These are phyloP conservation scores for Globisporangium alternatum DNA, from an alignment of 352 stramenopile species.

Conservation along the genomic window DNA sequence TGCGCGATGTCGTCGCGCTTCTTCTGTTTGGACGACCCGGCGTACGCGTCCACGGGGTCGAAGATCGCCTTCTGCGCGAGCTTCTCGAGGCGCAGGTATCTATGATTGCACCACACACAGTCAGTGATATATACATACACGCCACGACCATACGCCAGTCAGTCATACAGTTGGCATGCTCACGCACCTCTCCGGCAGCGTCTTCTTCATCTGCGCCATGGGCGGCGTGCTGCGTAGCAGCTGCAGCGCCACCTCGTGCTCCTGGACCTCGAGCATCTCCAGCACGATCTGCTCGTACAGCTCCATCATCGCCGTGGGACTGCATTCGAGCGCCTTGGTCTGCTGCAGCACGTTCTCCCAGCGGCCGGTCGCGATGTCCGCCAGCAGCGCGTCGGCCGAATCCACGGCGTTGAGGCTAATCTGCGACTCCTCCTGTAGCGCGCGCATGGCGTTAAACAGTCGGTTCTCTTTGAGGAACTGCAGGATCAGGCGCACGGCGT, in stretches of 20 bases:
- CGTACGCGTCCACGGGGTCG: slow-evolving; percentile 68
- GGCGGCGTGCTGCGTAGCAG: slow-evolving; percentile 50
- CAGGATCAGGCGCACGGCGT: slow-evolving; percentile 89
- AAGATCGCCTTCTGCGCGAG: slow-evolving; percentile 67
- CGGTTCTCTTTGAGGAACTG: slow-evolving; percentile 92
- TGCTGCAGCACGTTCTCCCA: slow-evolving; percentile 91
- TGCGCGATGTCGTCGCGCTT: slow-evolving; percentile 75
- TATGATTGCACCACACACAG: slow-evolving; percentile 8
- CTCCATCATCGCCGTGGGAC: slow-evolving; percentile 65
- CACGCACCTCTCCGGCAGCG: slow-evolving; percentile 44
- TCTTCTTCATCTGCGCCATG: slow-evolving; percentile 48
- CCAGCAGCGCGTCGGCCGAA: slow-evolving; percentile 70
- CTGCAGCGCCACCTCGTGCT: slow-evolving; percentile 72
- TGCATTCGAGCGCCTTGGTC: slow-evolving; percentile 70
- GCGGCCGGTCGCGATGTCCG: slow-evolving; percentile 76
- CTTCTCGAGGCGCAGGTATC: slow-evolving; percentile 73
- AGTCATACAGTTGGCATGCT: background rate
- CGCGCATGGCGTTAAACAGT: slow-evolving; percentile 74
- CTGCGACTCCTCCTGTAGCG: slow-evolving; percentile 87
- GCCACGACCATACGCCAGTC: background rate
- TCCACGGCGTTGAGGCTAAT: slow-evolving; percentile 88
- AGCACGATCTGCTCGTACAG: slow-evolving; percentile 89
- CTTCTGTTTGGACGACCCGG: slow-evolving; percentile 69
- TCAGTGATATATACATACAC: background rate
- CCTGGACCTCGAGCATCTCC: slow-evolving; percentile 86